A percentile compares a stretch with the other conserved stretches of the same genome.
These are phyloP conservation scores for Zygnema circumcarinatum DNA, from an alignment of 139 green algal species.

Conservation along the genomic window DNA sequence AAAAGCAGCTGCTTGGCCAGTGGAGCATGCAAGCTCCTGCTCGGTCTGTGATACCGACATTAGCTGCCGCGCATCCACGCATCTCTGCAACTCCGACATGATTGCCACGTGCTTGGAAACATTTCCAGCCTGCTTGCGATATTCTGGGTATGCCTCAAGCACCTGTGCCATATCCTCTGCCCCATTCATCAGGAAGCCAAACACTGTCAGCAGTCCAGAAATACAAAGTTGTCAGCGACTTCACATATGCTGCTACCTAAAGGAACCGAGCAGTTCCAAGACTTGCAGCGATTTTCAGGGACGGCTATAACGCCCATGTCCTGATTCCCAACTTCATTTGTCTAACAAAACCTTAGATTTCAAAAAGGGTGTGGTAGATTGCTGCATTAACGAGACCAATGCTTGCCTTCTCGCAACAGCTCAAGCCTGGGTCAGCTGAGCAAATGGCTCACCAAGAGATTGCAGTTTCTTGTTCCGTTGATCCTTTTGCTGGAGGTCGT, in stretches of 20 bases:
- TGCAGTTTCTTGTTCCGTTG: constrained; percentile 56
- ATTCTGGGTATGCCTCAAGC: constrained; percentile 69
- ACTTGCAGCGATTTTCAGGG: neutral
- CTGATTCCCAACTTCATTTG: too few species aligned
- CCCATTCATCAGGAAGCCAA: neutral
- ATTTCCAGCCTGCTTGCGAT: constrained; percentile 58
- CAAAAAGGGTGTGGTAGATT: too few species aligned
- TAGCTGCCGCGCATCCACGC: constrained; percentile 53
- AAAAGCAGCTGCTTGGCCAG: constrained; percentile 61
- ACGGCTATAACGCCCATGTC: too few species aligned
- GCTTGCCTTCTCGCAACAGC: too few species aligned
- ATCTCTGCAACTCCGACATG: constrained; percentile 53
- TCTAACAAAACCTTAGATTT: too few species aligned
- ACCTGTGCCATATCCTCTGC: constrained; percentile 69
- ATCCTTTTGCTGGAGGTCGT: constrained; percentile 62
- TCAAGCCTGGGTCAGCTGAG: too few species aligned
- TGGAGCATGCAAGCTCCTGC: constrained; percentile 88
- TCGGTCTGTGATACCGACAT: constrained; percentile 78
- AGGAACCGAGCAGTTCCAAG: neutral
- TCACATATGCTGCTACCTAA: neutral
- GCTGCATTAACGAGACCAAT: too few species aligned
- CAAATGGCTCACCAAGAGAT: constrained; percentile 54
- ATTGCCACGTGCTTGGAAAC: constrained; percentile 67
- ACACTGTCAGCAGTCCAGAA: too few species aligned
- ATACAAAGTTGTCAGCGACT: too few species aligned